Evolutionary conservation across 2,329 filamentous ascomycete species (phyloP), one percentile per base, ranked within the genome.

Genomic region (Drechslerella coelobrocha): DNA sequence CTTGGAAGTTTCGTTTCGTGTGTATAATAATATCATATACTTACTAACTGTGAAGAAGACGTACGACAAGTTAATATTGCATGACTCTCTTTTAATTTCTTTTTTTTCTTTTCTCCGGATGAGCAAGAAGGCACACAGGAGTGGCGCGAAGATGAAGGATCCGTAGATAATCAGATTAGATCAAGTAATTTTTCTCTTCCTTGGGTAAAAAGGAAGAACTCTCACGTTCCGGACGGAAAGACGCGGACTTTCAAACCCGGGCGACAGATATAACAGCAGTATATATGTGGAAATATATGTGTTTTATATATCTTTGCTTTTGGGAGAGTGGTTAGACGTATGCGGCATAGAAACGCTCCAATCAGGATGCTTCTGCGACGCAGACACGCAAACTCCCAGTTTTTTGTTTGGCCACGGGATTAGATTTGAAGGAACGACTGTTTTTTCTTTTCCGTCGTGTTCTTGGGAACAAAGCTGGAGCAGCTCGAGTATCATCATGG

Each of bases 161-260:
- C 7, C 5, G n/a, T n/a, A n/a, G 29, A 27, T 19, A 19, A 29
- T 71, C 66, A 71, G 66, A 71, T 71, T 71, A 71, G 66, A 71
- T 71, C 66, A 71, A 71, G 66, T 71, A 59, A 71, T 63, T 71
- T 71, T 61, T 60, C 51, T 59, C 14, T 50, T 37, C 31, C 24
- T 39, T 21, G n/a, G 21, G 24, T 26, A 4, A 34, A 45, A 57
- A 29, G 12, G 17, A 26, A 27, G 26, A 19, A 55, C 66, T 71
- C 66, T 71, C 66, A 71, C 53, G 66, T 71, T 71, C 66, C 66
- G 66, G 54, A 55, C 59, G 66, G n/a, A 48, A 45, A 41, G 43
- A 57, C 48, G 39, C 24, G 54, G 6, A 17, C n/a, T 47, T 45
- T 37, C 23, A 12, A 8, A 17, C 23, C 59, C 45, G 34, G n/a